A percentile compares a stretch with the other conserved stretches of the same genome.
Conservation (phyloP, 2,329 filamentous ascomycete species). For the Davidsoniella virescens region DNA sequence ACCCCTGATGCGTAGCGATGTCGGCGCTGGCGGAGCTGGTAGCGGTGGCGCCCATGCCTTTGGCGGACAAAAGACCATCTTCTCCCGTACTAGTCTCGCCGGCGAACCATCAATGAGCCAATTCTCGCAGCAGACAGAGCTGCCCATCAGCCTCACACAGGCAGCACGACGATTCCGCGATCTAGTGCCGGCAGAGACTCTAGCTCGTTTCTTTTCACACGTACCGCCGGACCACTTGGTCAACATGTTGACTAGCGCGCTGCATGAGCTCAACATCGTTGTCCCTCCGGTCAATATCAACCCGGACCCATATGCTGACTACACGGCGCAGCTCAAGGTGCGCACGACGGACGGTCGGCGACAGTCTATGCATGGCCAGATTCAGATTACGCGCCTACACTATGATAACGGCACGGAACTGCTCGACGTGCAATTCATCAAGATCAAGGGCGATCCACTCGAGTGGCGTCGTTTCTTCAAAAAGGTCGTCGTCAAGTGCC, state of each 20-base stretch:
- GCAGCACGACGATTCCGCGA: constrained; percentile 77
- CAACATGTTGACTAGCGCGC: constrained; percentile 60
- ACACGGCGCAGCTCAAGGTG: constrained; percentile 49
- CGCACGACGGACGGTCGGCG: constrained; percentile 56
- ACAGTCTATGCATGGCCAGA: constrained; percentile 58
- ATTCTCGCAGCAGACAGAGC: constrained; percentile 62
- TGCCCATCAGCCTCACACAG: constrained; percentile 76
- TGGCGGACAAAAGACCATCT: constrained; percentile 12
- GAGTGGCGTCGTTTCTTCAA: constrained; percentile 98
- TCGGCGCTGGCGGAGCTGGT: constrained; percentile 15
- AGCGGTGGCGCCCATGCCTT: background rate
- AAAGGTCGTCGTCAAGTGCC: constrained; percentile 74
- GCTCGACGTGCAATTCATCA: constrained; percentile 79
- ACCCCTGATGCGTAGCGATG: constrained; percentile 24
- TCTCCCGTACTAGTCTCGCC: constrained; percentile 47
- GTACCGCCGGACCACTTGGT: constrained; percentile 60
- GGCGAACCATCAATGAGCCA: constrained; percentile 80
- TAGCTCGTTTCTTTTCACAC: constrained; percentile 84
- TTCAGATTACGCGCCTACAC: constrained; percentile 51
- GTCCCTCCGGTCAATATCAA: constrained; percentile 35
- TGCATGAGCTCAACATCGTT: constrained; percentile 75
- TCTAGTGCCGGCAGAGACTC: constrained; percentile 71
- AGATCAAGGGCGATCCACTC: constrained; percentile 85
- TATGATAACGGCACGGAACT: constrained; percentile 43
- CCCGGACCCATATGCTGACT: constrained; percentile 16